Evolutionary conservation across 371 early-diverging fungal genomes (phyloP), one percentile per base, ranked within the genome.

Genomic region (Batkoa obscura): DNA sequence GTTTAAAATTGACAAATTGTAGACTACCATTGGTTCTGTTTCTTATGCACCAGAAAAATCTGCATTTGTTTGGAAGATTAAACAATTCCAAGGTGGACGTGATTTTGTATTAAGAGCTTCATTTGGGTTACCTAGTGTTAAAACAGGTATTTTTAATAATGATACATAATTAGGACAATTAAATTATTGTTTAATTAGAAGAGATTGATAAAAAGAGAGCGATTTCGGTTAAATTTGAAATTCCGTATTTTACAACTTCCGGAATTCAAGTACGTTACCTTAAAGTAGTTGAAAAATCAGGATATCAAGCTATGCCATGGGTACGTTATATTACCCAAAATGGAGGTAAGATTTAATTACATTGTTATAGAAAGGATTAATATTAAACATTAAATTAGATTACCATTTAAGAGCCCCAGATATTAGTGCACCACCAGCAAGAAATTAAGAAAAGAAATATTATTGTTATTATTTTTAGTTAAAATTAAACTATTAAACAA

Each of bases 241-340:
- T 97, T 55, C 98, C 98, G 38, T 97, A 97, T 70, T 97, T 93
- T 62, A 94, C 95, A n/a, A 84, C 82, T 1, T 90, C 91, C 2
- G 98, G 98, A 48, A 94, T 97, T 60, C 94, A 94, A 72, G 98
- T 97, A 31, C 79, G 95, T 60, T 97, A 97, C 66, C 78, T 97
- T 50, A 97, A 97, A 77, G 92, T 97, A 60, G 90, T 94, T 49
- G 98, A 97, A 65, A 91, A 93, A 70, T 86, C 86, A 57, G 98
- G 98, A 38, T 97, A 97, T 66, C 92, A 91, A 64, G 94, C 95
- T 3, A 75, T 94, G 59, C 98, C 98, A 39, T 97, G 98, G 98
- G 98, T 97, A 38, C 71, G 97, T 51, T 97, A 97, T 64, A 94
- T 97, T 55, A 94, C 97, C 9, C 92, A 92, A 64, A 90, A 97